Evolutionary conservation across 106 monocot genomes (phyloP).

Genomic region (Ottelia alismoides): DNA sequence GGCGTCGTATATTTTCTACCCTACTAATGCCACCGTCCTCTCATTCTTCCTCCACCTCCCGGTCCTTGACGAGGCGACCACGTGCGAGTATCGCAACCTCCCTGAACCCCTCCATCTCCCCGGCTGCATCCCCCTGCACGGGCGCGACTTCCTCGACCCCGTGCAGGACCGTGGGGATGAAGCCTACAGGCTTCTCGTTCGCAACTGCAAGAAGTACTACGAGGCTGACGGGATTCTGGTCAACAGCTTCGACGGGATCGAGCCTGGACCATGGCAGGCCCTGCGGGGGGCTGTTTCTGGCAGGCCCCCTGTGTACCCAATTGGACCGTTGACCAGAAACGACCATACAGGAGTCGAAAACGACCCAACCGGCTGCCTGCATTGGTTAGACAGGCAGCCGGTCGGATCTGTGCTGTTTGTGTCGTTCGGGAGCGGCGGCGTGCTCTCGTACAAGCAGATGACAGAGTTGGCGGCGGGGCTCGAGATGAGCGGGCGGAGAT

Average conservation of each 20-base stretch:
- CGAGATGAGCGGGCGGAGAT: constrained; percentile 1
- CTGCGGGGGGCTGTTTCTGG: background rate
- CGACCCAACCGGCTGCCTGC: background rate
- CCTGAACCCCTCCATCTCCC: constrained; percentile 29
- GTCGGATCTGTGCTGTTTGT: constrained; percentile 1
- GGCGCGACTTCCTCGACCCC: background rate
- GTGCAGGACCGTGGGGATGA: background rate
- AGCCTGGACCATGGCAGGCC: background rate
- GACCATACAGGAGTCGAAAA: background rate
- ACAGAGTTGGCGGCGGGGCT: background rate
- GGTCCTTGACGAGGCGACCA: background rate
- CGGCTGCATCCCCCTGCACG: constrained; percentile 33
- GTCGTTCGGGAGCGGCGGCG: constrained; percentile 2
- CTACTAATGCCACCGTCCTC: background rate
- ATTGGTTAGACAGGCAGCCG: background rate
- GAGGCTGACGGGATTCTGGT: background rate
- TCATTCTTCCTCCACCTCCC: background rate
- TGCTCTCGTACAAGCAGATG: background rate
- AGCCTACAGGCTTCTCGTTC: background rate
- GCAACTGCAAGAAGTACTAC: background rate
- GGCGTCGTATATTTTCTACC: background rate
- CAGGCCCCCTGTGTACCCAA: background rate
- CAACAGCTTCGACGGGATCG: background rate
- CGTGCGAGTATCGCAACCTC: constrained; percentile 8
- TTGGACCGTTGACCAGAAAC: background rate